Base-by-base conservation (phyloP, 2,329 filamentous ascomycete species). In the Hypomyces rosellus region DNA sequence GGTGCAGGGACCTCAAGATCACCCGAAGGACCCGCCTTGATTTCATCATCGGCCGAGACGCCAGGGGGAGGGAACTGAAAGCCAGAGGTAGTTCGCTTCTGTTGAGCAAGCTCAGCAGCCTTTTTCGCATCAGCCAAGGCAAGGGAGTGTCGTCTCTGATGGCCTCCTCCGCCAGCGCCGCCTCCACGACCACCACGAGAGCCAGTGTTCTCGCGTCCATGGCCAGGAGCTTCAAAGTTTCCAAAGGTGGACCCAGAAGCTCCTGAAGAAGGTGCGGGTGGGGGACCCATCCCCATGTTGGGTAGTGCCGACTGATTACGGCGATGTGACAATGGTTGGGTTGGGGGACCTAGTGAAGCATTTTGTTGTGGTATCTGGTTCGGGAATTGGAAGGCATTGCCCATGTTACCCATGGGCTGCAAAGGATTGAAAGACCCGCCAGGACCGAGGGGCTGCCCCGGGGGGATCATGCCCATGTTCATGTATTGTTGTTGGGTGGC, bases 221-320 rank as follows among this genome's bases (percentile, higher is more conserved):
- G 65, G 45, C 49, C 52, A 72, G 82, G 69, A 52, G 74, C 84
- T 59, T 86, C 86, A 67, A 89, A 91, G 61, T 92, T 90, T 58
- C 85, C 85, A 72, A 93, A 96, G 49, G 71, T 72, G 41, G 84
- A 79, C 50, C 88, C 89, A 51, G 92, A 88, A 47, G 91, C 84
- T 57, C 92, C 90, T 20, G 93, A 95, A 15, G 93, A 95, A 55
- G 93, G 93, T 51, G 93, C 92, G 15, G 90, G 90, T 53, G 91
- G 87, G 33, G 84, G 88, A 20, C 89, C 89, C 82, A 95, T 88
- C 55, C 85, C 83, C 80, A 96, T 89, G 63, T 89, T 93, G 46
- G 93, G 91, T 59, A 97, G 80, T 65, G 92, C 92, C 67, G 93
- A 97, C 73, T 96, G 92, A 77, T 97, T 97, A 75, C 93, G 90